phyloP scores from a whole-genome alignment of 2,329 filamentous ascomycete species.

The Verticillium zaregamsianum region DNA sequence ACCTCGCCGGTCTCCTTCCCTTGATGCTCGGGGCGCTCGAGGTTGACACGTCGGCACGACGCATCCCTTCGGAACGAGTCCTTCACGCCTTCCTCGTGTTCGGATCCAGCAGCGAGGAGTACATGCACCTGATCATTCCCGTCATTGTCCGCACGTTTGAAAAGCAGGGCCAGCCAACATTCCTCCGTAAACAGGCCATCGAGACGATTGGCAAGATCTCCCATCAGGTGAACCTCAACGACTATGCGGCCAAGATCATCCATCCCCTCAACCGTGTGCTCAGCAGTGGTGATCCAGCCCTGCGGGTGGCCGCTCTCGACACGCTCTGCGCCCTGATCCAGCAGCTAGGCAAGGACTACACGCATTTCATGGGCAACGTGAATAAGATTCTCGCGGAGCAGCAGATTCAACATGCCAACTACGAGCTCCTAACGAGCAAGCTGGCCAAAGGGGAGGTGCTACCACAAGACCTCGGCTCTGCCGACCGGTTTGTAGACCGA shows the following conservation, averaged over 20 bases:
- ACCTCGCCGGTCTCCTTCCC: conserved; percentile 81
- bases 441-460: conserved; percentile 90
- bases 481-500: conserved; percentile 72
- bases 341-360: conserved; percentile 90
- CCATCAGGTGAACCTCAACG: conserved; percentile 92
- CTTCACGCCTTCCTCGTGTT: conserved; percentile 95
- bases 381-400: conserved; percentile 79
- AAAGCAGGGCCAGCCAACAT: conserved; percentile 73
- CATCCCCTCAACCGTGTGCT: conserved; percentile 86
- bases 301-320: conserved; percentile 82
- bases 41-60: conserved; percentile 70
- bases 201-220: conserved; percentile 94
- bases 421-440: conserved; percentile 87
- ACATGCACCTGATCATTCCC: conserved; percentile 98
- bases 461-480: conserved; percentile 90
- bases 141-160: conserved; percentile 94
- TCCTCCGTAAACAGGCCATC: conserved; percentile 82
- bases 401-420: conserved; percentile 84
- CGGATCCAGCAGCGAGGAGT: conserved; percentile 92
- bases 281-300: conserved; percentile 62
- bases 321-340: conserved; percentile 94
- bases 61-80: conserved; percentile 83
- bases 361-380: conserved; percentile 89
- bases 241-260: conserved; percentile 94
- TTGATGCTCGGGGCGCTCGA: conserved; percentile 94